Base-by-base conservation (phyloP, 2,329 filamentous ascomycete species). In the Calycina marina region DNA sequence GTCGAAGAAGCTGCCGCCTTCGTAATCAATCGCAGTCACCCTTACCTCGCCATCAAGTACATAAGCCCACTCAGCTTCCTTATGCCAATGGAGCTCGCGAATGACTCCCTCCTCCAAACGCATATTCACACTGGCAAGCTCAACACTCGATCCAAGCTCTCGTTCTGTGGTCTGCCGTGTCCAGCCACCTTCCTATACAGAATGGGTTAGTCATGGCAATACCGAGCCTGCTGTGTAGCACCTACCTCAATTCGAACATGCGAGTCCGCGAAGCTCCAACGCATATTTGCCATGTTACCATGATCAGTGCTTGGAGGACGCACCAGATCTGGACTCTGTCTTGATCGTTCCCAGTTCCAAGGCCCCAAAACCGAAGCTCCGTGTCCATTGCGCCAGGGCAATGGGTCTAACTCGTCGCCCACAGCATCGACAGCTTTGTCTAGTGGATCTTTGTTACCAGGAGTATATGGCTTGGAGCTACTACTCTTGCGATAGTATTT, bases 51-150 rank as follows among this genome's bases (percentile, higher is more conserved):
- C 78, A 33, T 75, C 69, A 1, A 83, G 66, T 4, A 84, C 72
- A 40, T 79, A 83, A 0, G 75, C 78, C 77, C 78, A 84, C 48
- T 84, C 78, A 22, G 77, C 77, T 53, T 82, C 74, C 46, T 78
- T 80, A 59, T 85, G 79, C 78, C 79, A 85, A 49, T 84, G 78
- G 6, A 84, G 62, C 52, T 85, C 79, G 16, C 79, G 75, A 44
- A 81, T 80, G 24, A 77, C 77, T 25, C 77, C 77, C 40, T 70
- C 56, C 17, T 75, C 77, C 3, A 85, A 69, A n/a, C 77, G 70
- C 79, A 84, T 84, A 51, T 84, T 82, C 36, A 83, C 79, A 25
- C 72, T 70, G 2, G 79, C 79, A 14, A 84, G 63, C 51, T 83
- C 74, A 15, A 70, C 61, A 46, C 71, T 77, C 5, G 69, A 67